Conservation (phyloP, 179 eudicot genomes). For the Beta corolliflora region DNA sequence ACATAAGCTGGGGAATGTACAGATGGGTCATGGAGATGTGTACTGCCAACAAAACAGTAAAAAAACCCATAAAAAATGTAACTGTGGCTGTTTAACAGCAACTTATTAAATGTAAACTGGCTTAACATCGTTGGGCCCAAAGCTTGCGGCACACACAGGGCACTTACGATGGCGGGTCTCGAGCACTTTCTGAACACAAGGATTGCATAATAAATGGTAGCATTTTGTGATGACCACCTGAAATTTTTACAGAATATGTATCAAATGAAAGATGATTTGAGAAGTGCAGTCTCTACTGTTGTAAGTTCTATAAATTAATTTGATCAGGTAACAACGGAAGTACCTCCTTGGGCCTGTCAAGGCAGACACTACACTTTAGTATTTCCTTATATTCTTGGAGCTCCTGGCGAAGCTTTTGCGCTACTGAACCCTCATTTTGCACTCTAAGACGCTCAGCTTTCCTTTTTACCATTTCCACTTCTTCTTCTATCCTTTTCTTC, state of each 20-base stretch:
- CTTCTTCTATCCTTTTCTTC: constrained; percentile 83
- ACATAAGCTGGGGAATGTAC: constrained; percentile 17
- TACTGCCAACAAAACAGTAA: constrained; percentile 1
- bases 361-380: constrained; percentile 90
- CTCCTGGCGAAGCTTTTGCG: constrained; percentile 76
- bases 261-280: background rate
- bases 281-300: background rate
- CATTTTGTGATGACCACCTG: constrained; percentile 97
- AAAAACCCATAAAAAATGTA: constrained; percentile 6
- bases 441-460: constrained; percentile 59
- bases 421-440: constrained; percentile 60
- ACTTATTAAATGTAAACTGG: constrained; percentile 66
- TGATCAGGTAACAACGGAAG: background rate
- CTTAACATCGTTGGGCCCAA: constrained; percentile 87
- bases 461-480: constrained; percentile 65
- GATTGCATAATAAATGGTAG: constrained; percentile 84
- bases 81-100: background rate
- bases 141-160: constrained; percentile 81
- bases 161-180: constrained; percentile 81
- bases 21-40: constrained; percentile 19
- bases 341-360: constrained; percentile 94
- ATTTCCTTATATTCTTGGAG: constrained; percentile 85
- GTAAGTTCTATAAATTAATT: background rate
- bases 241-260: background rate
- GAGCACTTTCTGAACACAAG: constrained; percentile 68